phyloP scores from a whole-genome alignment of 495 filamentous ascomycete genomes.

The Hypoxylon intermedium region DNA sequence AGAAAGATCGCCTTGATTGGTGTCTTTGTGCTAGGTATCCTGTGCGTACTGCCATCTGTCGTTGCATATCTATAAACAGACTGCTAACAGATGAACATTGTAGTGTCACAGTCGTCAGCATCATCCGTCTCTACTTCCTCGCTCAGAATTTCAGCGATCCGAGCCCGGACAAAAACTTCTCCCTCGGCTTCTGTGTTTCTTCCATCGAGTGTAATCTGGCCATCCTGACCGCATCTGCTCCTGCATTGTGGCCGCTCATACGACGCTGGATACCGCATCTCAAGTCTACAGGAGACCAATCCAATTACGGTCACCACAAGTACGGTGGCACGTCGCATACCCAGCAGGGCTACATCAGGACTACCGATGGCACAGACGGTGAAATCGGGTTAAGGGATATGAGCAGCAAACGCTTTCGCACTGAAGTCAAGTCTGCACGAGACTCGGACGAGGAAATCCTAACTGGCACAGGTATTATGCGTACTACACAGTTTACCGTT shows the following conservation, averaged over 20 bases:
- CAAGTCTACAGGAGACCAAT: slow-evolving; percentile 13
- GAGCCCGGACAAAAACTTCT: slow-evolving; percentile 34
- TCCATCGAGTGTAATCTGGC: slow-evolving; percentile 55
- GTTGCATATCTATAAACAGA: not conserved
- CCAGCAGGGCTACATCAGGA: slow-evolving; percentile 31
- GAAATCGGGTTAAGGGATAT: slow-evolving; percentile 30
- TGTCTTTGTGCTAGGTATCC: slow-evolving; percentile 54
- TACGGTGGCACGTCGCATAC: slow-evolving; percentile 20
- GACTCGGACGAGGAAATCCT: slow-evolving; percentile 40
- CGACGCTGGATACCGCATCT: slow-evolving; percentile 28
- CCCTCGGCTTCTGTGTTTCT: slow-evolving; percentile 48
- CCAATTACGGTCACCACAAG: slow-evolving; percentile 23
- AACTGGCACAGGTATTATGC: slow-evolving; percentile 37
- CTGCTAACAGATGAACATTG: slow-evolving; percentile 5
- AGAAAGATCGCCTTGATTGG: slow-evolving; percentile 54
- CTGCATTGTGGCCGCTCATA: slow-evolving; percentile 36
- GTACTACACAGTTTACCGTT: slow-evolving; percentile 33
- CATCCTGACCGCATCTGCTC: slow-evolving; percentile 47
- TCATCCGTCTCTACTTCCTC: slow-evolving; percentile 40
- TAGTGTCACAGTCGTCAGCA: slow-evolving; percentile 52
- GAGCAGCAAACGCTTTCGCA: slow-evolving; percentile 16
- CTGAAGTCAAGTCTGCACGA: slow-evolving; percentile 16
- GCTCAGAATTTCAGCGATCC: slow-evolving; percentile 26
- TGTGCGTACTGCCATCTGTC: too few species aligned
- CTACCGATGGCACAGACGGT: slow-evolving; percentile 14